Evolutionary conservation across 805 yeast genomes (phyloP).

Genomic region (Peterozyma xylosa): DNA sequence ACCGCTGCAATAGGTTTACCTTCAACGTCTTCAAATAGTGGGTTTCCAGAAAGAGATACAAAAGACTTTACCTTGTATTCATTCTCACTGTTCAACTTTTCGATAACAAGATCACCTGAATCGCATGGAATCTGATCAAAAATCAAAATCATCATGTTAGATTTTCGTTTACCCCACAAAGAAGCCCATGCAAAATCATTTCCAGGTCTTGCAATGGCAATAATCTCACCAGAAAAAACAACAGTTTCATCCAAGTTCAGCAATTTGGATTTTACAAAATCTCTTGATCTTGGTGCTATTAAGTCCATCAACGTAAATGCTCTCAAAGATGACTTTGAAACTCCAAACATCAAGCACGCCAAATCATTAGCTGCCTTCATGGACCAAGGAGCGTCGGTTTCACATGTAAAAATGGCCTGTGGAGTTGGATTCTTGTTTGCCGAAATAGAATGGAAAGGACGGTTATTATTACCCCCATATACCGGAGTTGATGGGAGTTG

Average conservation of each 20-base stretch:
- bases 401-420: slow-evolving; percentile 82
- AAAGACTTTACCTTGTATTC: slow-evolving; percentile 16
- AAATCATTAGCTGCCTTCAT: slow-evolving; percentile 83
- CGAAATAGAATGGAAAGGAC: slow-evolving; percentile 48
- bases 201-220: slow-evolving; percentile 69
- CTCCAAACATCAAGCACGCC: slow-evolving; percentile 83
- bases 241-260: slow-evolving; percentile 31
- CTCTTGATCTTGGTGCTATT: slow-evolving; percentile 68
- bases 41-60: slow-evolving; percentile 13
- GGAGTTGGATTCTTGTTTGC: slow-evolving; percentile 66
- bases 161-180: slow-evolving; percentile 79
- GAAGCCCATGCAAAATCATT: slow-evolving; percentile 74
- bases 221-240: slow-evolving; percentile 76
- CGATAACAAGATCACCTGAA: slow-evolving; percentile 50
- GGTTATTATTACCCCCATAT: slow-evolving; percentile 6
- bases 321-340: slow-evolving; percentile 54
- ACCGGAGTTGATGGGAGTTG: slow-evolving; percentile 13
- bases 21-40: slow-evolving; percentile 12
- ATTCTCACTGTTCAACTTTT: slow-evolving; percentile 20
- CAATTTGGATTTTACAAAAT: slow-evolving; percentile 56
- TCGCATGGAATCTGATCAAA: slow-evolving; percentile 79
- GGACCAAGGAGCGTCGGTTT: slow-evolving; percentile 66
- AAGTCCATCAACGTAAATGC: slow-evolving; percentile 66
- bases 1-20: slow-evolving; percentile 10
- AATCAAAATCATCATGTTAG: slow-evolving; percentile 68